Evolutionary conservation across 176 grass and related monocot species (phyloP), one percentile per base, ranked within the genome.

Genomic region (Lolium multiflorum): DNA sequence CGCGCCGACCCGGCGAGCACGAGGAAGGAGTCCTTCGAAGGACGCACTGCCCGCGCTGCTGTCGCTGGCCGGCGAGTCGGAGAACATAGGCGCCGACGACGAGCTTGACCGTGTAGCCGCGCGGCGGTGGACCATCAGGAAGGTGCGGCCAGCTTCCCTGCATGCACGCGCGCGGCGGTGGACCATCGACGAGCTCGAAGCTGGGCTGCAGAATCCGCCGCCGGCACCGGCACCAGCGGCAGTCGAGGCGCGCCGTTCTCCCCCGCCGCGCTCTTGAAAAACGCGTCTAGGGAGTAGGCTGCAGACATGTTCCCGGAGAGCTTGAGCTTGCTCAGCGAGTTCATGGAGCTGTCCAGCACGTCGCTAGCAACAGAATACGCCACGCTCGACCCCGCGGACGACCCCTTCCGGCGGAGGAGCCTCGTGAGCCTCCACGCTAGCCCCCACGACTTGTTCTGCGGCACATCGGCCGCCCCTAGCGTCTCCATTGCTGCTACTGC

Each of bases 241-340:
- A 1, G 43, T 21, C 20, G 44, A 17, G 26, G 17, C 4, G 18
- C 14, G 1, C 20, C 20, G 4, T 77, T 78, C 82, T 82, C 93
- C 66, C 77, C 74, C 37, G 77, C 46, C 4, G 83, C 82, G 20
- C 18, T 83, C 79, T 22, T 82, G 74, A 90, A 86, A 6, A 88
- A 20, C 9, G 82, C 69, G 10, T 93, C 81, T 48, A 86, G 18
- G 9, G 90, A 74, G 79, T 87, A 94, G 12, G 86, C 82, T 26
- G 76, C 87, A 1, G 82, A 84, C 21, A 94, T 85, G 74, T 91
- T 93, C n/a, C 82, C 88, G 11, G 94, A 97, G 16, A 97, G 81
- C 80, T 94, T 97, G 26, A 94, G 88, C 82, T 94, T 91, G 79
- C 74, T 82, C 6, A 95, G 60, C 51, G 89, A 91, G 81, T 81